These are phyloP conservation scores for Hypoxylon crocopeplum DNA, from an alignment of 495 filamentous ascomycete species.

Conservation along the genomic window DNA sequence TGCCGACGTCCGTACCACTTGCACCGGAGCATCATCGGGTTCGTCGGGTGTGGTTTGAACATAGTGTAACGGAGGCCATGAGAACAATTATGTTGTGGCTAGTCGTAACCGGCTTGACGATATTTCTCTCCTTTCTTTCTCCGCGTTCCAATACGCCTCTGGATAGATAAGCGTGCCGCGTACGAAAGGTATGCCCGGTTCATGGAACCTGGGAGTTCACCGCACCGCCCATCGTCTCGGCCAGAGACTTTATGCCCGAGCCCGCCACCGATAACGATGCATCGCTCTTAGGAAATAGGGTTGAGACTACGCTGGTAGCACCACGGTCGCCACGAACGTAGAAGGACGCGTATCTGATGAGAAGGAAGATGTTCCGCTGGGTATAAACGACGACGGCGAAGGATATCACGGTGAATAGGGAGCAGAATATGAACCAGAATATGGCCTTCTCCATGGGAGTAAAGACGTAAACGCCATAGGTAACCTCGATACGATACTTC, in stretches of 20 bases:
- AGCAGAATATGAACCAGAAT: conserved; percentile 41
- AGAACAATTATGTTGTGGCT: background rate
- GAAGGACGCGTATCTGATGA: conserved; percentile 14
- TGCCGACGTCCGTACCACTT: too few relatives aligned
- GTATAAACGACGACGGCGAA: conserved; percentile 26
- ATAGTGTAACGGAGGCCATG: background rate
- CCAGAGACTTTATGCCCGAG: conserved; percentile 20
- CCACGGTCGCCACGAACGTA: conserved; percentile 9
- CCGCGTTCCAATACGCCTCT: background rate
- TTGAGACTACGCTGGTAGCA: conserved; percentile 1
- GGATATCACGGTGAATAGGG: conserved; percentile 33
- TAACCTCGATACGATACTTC: conserved; percentile 58
- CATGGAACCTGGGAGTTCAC: conserved; percentile 22
- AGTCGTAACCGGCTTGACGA: background rate
- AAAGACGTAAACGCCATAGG: conserved; percentile 55
- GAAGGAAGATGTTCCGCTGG: conserved; percentile 22
- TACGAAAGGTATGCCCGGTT: background rate
- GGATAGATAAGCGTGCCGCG: background rate
- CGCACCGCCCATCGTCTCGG: conserved; percentile 21
- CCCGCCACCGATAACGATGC: background rate
- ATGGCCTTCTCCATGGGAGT: conserved; percentile 54
- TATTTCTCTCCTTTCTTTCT: background rate
- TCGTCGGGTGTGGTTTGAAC: background rate
- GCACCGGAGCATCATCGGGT: background rate
- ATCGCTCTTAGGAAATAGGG: conserved; percentile 11